A percentile compares a stretch with the other conserved stretches of the same genome.
phyloP scores from a whole-genome alignment of 768 basidiomycete genomes.

The Collybiopsis luxurians region DNA sequence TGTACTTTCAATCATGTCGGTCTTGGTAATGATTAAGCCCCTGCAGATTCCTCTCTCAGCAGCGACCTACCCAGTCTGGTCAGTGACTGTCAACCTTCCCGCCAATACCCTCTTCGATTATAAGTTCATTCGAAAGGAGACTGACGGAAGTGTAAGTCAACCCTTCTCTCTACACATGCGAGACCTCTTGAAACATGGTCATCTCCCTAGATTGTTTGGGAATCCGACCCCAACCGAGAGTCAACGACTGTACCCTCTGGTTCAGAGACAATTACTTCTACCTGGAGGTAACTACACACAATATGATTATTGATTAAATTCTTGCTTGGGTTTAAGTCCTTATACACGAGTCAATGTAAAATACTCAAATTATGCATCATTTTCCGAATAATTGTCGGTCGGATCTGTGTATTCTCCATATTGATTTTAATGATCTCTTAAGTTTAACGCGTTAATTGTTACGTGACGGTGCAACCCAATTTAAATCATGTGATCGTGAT shows the following conservation, averaged over 20 bases:
- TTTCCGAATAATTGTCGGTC: too few species aligned
- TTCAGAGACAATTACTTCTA: conserved; percentile 36
- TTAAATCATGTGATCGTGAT: too few species aligned
- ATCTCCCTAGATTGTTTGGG: conserved; percentile 48
- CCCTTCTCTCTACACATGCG: too few species aligned
- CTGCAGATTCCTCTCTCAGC: conserved; percentile 49
- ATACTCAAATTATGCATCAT: too few species aligned
- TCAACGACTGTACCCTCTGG: conserved; percentile 39
- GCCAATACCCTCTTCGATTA: conserved; percentile 49
- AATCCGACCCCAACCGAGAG: conserved; percentile 57
- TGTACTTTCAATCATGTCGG: background rate
- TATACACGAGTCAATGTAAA: too few species aligned
- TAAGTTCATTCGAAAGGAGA: conserved; percentile 60
- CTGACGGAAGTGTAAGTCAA: conserved; percentile 43
- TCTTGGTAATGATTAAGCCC: background rate
- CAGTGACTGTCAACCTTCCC: conserved; percentile 46
- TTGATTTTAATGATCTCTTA: too few species aligned
- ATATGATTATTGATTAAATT: too few species aligned
- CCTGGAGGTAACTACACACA: conserved; percentile 49
- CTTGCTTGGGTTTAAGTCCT: too few species aligned
- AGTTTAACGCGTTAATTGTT: too few species aligned
- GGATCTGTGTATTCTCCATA: too few species aligned
- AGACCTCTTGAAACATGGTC: background rate
- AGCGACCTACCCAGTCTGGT: conserved; percentile 54
- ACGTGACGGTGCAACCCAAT: too few species aligned